Evolutionary conservation across 208 protist genomes (phyloP).

Genomic region (Trypanosoma cruzi): DNA sequence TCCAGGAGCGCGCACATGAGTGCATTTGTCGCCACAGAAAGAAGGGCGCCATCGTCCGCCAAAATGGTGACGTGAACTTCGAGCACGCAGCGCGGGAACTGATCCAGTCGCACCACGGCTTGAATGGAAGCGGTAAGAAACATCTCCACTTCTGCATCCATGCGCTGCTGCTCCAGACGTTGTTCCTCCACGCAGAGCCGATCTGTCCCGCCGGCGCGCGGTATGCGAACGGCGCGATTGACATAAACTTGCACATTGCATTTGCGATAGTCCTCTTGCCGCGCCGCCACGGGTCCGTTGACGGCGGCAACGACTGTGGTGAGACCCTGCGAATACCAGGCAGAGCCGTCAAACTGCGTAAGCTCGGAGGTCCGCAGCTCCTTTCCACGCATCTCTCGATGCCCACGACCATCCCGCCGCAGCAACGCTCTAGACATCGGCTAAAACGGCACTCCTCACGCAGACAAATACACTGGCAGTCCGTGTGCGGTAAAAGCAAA

Average conservation of each 20-base stretch:
- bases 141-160: conserved; percentile 52
- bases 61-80: conserved; percentile 69
- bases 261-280: conserved; percentile 46
- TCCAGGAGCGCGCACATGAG: conserved; percentile 86
- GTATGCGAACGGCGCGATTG: conserved; percentile 12
- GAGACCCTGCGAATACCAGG: conserved; percentile 75
- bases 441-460: neutral
- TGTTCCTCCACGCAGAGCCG: conserved; percentile 42
- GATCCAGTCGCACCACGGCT: conserved; percentile 55
- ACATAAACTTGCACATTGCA: conserved; percentile 42
- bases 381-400: conserved; percentile 67
- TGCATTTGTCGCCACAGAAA: conserved; percentile 76
- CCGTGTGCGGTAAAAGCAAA: too few relatives aligned
- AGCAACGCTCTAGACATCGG: conserved; percentile 19
- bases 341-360: conserved; percentile 72
- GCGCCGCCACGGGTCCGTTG: conserved; percentile 68
- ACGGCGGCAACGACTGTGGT: conserved; percentile 65
- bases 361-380: conserved; percentile 63
- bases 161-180: conserved; percentile 30
- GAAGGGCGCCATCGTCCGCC: conserved; percentile 71
- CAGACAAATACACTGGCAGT: too few relatives aligned
- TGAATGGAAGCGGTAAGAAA: conserved; percentile 42
- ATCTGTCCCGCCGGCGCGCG: conserved; percentile 56
- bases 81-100: conserved; percentile 62
- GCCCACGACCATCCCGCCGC: conserved; percentile 63